Evolutionary conservation across 1,284 basidiomycete species (phyloP), one percentile per base, ranked within the genome.

Genomic region (Apiotrichum brassicae): DNA sequence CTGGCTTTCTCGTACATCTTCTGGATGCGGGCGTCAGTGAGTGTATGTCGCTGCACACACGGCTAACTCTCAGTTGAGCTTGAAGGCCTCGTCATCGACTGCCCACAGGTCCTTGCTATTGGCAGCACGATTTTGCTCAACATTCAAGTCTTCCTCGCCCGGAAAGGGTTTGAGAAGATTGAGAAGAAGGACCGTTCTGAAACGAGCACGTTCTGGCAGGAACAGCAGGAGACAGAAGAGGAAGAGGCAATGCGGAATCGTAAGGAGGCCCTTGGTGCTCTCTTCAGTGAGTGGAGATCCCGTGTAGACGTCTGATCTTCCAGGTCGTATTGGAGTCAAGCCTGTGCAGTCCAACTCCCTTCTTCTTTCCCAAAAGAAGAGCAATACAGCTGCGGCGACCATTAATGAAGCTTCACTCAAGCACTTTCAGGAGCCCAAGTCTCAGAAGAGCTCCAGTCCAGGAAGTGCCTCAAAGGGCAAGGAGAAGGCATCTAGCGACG

Each of bases 161-260:
- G 64, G 7, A 53, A 62, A 32, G 72, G 70, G 1, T 74, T 74
- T 45, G 59, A 62, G 30, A 61, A 59, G 35, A 53, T 61, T 1
- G 61, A 65, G 28, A 64, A 64, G 49, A 57, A 57, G 20, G 63
- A 62, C 7, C 43, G 65, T 24, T 49, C 55, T 22, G 60, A 62
- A 19, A 48, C 47, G 26, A 40, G 58, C 39, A 58, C 63, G 3
- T 73, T 70, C 46, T 74, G 71, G 71, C 66, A 71, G 41, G 68
- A 72, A 38, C 70, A 73, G 46, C 65, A 68, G 39, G 72, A 74
- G 54, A 72, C 72, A 0, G 60, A 48, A 9, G 68, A 67, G 28
- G 71, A 74, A 41, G 64, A 70, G 47, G 66, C 65, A 6, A 71
- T 74, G 69, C 51, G 72, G 18, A 63, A 64, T 47, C 53, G 72